phyloP scores from a whole-genome alignment of 306 rosid species.

The Macrotyloma uniflorum region DNA sequence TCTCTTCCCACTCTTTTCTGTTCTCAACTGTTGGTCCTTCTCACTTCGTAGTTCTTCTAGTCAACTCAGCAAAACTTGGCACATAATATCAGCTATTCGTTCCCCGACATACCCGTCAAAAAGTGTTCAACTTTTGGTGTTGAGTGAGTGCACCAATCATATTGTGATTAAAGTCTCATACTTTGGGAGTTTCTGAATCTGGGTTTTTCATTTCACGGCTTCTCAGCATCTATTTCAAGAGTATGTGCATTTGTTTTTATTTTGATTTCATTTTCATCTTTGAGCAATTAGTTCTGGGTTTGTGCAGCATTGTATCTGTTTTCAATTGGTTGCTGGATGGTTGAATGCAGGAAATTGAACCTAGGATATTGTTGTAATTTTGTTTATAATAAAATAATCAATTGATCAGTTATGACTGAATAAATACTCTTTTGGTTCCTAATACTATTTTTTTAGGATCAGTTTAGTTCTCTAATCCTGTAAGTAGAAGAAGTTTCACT shows the following conservation, averaged over 20 bases:
- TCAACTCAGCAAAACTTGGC: slow-evolving; percentile 1
- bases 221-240: slow-evolving; percentile 1
- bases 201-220: slow-evolving; percentile 3
- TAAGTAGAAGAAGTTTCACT: background rate
- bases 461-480: background rate
- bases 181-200: slow-evolving; percentile 35
- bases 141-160: background rate
- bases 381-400: background rate
- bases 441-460: background rate
- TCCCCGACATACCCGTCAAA: background rate
- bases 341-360: slow-evolving; percentile 19
- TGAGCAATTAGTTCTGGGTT: background rate
- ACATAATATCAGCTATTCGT: background rate
- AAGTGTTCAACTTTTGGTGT: background rate
- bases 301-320: background rate
- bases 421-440: background rate
- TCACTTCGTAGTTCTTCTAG: background rate
- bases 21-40: slow-evolving; percentile 2
- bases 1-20: background rate
- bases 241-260: background rate
- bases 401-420: background rate
- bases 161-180: background rate
- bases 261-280: background rate
- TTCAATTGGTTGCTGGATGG: slow-evolving; percentile 16
- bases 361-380: background rate